These are phyloP conservation scores for Neopestalotiopsis sp. DNA, from an alignment of 2,329 filamentous ascomycete genomes.

Conservation along the genomic window DNA sequence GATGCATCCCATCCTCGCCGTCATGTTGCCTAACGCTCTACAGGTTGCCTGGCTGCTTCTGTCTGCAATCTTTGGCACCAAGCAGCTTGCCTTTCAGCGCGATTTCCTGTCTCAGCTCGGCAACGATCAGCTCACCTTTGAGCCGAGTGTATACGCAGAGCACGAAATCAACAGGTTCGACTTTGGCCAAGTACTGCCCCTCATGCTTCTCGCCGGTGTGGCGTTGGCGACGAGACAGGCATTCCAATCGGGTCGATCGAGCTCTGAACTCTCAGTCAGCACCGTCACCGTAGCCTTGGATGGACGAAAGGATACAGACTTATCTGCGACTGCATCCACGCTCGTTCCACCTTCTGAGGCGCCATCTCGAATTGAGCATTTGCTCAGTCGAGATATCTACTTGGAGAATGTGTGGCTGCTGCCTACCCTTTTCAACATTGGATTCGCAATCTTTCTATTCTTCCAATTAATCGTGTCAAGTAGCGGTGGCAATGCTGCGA, in stretches of 20 bases:
- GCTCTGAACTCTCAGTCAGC: background rate
- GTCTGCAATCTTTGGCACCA: constrained; percentile 16
- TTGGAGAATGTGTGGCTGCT: constrained; percentile 10
- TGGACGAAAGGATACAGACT: background rate
- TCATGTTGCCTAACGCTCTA: background rate
- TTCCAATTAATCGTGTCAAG: constrained; percentile 8
- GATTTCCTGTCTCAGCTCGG: background rate
- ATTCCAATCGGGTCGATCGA: background rate
- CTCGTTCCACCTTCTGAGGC: background rate
- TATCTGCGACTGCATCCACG: background rate
- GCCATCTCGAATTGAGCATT: background rate
- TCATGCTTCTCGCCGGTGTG: constrained; percentile 7
- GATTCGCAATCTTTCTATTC: constrained; percentile 9
- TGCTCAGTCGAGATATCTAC: constrained; percentile 12
- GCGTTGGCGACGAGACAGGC: constrained; percentile 11
- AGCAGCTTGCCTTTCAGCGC: constrained; percentile 9
- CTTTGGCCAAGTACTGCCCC: constrained; percentile 15
- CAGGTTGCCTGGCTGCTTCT: constrained; percentile 15
- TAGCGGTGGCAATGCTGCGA: background rate
- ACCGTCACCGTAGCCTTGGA: background rate
- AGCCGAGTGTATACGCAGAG: background rate
- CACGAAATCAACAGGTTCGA: constrained; percentile 1
- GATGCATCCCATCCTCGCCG: background rate
- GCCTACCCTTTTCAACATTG: constrained; percentile 13
- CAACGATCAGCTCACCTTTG: background rate